Base-by-base conservation (phyloP, 2,329 filamentous ascomycete genomes). In the Paraphaeosphaeria minitans region DNA sequence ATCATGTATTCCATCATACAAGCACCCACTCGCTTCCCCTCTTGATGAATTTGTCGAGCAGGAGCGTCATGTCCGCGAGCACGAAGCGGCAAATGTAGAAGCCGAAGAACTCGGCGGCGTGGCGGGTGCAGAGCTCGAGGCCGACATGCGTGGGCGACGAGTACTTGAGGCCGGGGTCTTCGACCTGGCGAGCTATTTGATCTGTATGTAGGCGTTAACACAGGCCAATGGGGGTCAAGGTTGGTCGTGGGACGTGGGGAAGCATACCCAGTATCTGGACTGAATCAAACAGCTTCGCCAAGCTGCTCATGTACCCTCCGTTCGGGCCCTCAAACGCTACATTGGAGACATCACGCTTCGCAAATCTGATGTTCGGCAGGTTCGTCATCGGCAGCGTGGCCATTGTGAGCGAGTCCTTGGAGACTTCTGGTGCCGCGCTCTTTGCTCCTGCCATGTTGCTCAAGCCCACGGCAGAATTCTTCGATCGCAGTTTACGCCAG, bases 1-100 rank as follows among this genome's bases (percentile, higher is more conserved):
- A 47, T 52, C 22, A 47, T 52, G 21, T 29, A 29, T 24, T 31
- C 16, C 4, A n/a, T 77, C 67, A 87, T 55, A 83, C 79, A 61
- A 89, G 77, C 54, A 97, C 93, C 94, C 94, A 99, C 82, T 99
- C 94, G 69, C 90, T 96, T 24, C 94, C 93, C 65, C 93, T 87
- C 83, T 99, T 99, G 75, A 99, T 89, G 72, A 95, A 98, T 76
- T 98, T 99, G 77, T 99, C 95, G 67, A 99, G 82, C 80, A 99
- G 83, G 73, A 95, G 77, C 41, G 88, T 85, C 61, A 99, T 80
- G 76, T 99, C 95, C 4, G 88, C 84, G 60, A 99, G 81, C n/a
- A 93, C 93, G 75, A 99, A 99, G 19, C 95, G 89, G 77, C 94
- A 97, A 29, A 99, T 85, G 75, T 95, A 98, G 77, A 99, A 97